Evolutionary conservation across 495 filamentous ascomycete species (phyloP), one percentile per base, ranked within the genome.

Genomic region (Lasiosphaeriaceae sp.): DNA sequence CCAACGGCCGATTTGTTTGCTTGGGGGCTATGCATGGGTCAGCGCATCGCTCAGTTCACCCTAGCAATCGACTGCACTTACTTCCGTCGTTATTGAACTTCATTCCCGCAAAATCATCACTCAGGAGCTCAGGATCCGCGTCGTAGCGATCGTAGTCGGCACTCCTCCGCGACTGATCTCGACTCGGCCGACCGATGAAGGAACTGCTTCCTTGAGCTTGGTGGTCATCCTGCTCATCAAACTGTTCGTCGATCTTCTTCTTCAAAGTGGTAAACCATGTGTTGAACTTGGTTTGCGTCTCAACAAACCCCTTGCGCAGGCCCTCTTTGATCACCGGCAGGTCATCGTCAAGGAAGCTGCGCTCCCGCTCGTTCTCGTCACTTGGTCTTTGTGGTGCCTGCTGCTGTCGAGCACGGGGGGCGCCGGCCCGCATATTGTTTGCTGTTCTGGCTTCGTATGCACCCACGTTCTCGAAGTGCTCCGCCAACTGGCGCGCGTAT

Each of bases 311-410:
- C 74, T 97, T 96, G 63, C 86, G 88, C 60, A 98, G 83, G 59
- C 95, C 97, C 65, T 96, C 90, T 56, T 86, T 87, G 69, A 98
- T 97, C 47, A 92, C 86, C 2, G 94, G 94, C 45, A 98, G 80
- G 62, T 98, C 94, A 66, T 98, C 94, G 69, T 98, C 93, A 68
- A 98, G 84, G 67, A 96, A 97, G 74, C 83, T 96, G 64, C 87
- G 90, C 59, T 84, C 80, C 35, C 71, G 69, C 34, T 79, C 76
- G 77, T 61, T 84, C 80, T 68, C 80, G 66, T 70, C 77, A 64
- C 68, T 79, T 34, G 72, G 77, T 46, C 68, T 71, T 22, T 73
- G 14, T 22, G 61, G 58, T 16, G 74, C 74, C 5, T 74, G 75
- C 73, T 82, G 72, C 70, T 80, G 73, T 56, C 74, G 66, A 17